These are phyloP conservation scores for Ochetophila trinervis DNA, from an alignment of 306 rosid genomes.

Conservation along the genomic window DNA sequence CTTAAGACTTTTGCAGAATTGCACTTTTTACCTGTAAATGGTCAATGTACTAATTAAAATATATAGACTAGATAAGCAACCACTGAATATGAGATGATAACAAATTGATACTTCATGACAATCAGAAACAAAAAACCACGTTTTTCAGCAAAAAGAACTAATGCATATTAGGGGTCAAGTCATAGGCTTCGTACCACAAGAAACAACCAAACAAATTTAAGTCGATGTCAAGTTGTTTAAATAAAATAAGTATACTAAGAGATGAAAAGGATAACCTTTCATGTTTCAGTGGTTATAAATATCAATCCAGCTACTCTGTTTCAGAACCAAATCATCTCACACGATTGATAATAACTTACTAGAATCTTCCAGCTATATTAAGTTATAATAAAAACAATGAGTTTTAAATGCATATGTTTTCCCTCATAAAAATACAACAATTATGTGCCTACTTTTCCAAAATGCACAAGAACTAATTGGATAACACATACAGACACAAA, in stretches of 20 bases:
- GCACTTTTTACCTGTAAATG: conserved; percentile 60
- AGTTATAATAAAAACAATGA: neutral
- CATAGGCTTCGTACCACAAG: neutral
- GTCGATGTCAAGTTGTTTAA: neutral
- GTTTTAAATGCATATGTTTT: neutral
- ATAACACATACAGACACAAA: too few species aligned
- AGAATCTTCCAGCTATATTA: conserved; percentile 9
- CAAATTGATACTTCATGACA: conserved; percentile 12
- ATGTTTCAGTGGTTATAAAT: neutral
- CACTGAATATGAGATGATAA: conserved; percentile 2
- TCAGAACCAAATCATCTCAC: conserved; percentile 4
- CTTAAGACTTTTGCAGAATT: conserved; percentile 82
- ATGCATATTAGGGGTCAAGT: conserved; percentile 10
- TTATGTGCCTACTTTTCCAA: too few species aligned
- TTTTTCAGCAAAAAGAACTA: conserved; percentile 1
- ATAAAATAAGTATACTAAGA: neutral
- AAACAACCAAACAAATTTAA: neutral
- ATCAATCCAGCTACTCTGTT: neutral
- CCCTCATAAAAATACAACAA: neutral
- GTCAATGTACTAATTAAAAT: conserved; percentile 17
- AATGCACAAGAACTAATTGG: too few species aligned
- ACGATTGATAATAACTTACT: neutral
- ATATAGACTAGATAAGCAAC: conserved; percentile 7
- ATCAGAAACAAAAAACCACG: conserved; percentile 10
- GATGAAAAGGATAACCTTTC: neutral